These are phyloP conservation scores for Pluteus cervinus DNA, from an alignment of 768 basidiomycete species.

Conservation along the genomic window DNA sequence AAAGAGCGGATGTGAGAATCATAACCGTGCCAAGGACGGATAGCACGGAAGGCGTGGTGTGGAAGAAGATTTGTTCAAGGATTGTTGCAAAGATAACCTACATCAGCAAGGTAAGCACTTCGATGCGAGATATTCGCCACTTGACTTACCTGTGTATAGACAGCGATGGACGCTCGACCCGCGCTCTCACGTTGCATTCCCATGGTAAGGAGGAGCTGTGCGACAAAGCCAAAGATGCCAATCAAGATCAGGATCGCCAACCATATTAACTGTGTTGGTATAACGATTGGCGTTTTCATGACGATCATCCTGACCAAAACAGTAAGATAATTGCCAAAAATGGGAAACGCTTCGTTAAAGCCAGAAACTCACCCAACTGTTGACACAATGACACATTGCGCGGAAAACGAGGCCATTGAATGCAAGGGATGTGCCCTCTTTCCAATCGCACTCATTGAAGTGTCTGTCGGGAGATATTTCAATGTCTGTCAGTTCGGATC, in stretches of 20 bases:
- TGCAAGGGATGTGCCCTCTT: slow-evolving; percentile 73
- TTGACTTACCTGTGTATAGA: slow-evolving; percentile 33
- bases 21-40: slow-evolving; percentile 1
- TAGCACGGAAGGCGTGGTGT: background rate
- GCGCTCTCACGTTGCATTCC: slow-evolving; percentile 61
- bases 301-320: slow-evolving; percentile 33
- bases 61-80: slow-evolving; percentile 2
- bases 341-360: background rate
- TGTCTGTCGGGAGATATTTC: slow-evolving; percentile 20
- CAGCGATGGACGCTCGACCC: slow-evolving; percentile 50
- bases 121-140: no score
- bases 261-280: slow-evolving; percentile 44
- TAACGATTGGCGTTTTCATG: slow-evolving; percentile 31
- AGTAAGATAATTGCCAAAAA: slow-evolving; percentile 1
- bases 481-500: background rate
- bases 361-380: slow-evolving; percentile 23
- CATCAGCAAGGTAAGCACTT: background rate
- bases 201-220: slow-evolving; percentile 35
- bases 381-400: slow-evolving; percentile 41
- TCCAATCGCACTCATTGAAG: slow-evolving; percentile 57
- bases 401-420: slow-evolving; percentile 59
- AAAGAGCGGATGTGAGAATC: slow-evolving; percentile 4
- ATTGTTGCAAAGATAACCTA: slow-evolving; percentile 7
- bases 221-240: slow-evolving; percentile 45
- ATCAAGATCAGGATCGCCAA: slow-evolving; percentile 41